A percentile compares a stretch with the other conserved stretches of the same genome.
Conservation (phyloP, 148 eudicot species). For the Dianthus caryophyllus region DNA sequence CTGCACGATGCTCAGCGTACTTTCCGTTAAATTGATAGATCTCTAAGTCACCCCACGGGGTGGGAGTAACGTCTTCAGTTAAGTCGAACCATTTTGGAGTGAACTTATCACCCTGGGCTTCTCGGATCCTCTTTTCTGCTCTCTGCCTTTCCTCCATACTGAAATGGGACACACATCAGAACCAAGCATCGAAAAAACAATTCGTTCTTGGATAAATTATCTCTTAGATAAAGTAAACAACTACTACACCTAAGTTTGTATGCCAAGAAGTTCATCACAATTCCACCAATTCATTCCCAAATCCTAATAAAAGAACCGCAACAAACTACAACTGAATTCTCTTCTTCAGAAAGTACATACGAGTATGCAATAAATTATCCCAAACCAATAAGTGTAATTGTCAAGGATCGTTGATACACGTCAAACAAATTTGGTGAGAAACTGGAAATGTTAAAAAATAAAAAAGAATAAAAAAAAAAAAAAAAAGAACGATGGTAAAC, state of each 20-base stretch:
- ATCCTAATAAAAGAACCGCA: too few species aligned
- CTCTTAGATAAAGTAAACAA: neutral
- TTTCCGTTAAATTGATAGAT: conserved; percentile 64
- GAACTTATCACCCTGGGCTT: conserved; percentile 59
- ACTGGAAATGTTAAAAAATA: conserved; percentile 7
- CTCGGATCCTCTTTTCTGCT: conserved; percentile 73
- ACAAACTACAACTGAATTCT: too few species aligned
- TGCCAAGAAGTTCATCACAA: neutral
- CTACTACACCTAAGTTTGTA: conserved; percentile 4
- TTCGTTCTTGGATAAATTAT: neutral
- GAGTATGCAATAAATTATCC: neutral
- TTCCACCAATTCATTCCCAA: neutral
- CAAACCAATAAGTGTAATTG: neutral
- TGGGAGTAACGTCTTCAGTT: conserved; percentile 53
- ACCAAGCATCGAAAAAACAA: neutral
- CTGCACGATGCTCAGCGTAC: conserved; percentile 50
- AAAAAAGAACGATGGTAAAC: too few species aligned
- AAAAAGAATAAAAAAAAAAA: conserved; percentile 10
- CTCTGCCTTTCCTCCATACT: conserved; percentile 87
- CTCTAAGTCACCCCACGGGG: conserved; percentile 93
- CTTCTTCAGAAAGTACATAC: neutral
- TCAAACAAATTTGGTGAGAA: conserved; percentile 4
- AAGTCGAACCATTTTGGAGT: conserved; percentile 64
- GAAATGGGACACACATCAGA: conserved; percentile 5
- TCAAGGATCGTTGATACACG: neutral